Evolutionary conservation across 2,329 filamentous ascomycete genomes (phyloP), one percentile per base, ranked within the genome.

Genomic region (Rhinocladiella similis): DNA sequence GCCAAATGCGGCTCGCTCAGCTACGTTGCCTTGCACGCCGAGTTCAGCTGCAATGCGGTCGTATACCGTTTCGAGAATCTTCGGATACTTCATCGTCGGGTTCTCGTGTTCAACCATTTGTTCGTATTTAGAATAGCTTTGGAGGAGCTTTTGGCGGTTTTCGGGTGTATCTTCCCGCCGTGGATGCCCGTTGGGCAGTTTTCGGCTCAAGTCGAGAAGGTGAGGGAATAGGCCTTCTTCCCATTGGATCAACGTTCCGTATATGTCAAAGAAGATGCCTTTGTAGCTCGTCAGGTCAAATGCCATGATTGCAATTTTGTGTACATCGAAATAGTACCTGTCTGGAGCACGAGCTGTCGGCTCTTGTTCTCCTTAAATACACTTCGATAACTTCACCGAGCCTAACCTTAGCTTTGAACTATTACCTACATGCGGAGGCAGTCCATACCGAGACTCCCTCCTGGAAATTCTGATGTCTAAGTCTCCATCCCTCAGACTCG

Each of bases 201-300:
- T 20, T 12, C 47, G 33, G 22, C n/a, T 54, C 20, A 58, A 36
- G 1, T 36, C 5, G 5, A 46, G 41, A 20, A 58, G 38, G 18
- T 48, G 45, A 3, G 33, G 27, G 16, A 42, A 48, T 54, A 90
- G 80, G 57, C 87, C 87, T 10, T 74, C 68, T 69, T 91, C 86
- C 87, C 87, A 91, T 76, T 92, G 87, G 59, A 91, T 83, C 3
- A 92, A 79, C 0, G 89, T 92, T 69, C 88, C 88, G 70, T 89
- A 92, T 74, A 88, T 85, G 72, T 93, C 89, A 72, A 92, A 91
- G 66, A 83, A 85, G 50, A 90, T 16, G n/a, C n/a, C 41, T 19
- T 43, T 43, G 41, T 12, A 16, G 12, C 12, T 3, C 1, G 14
- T 16, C 2, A 43, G 41, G 19, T 43, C 41, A 5, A 43, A 43